phyloP scores from a whole-genome alignment of 306 rosid species.

The Quercus rubra region DNA sequence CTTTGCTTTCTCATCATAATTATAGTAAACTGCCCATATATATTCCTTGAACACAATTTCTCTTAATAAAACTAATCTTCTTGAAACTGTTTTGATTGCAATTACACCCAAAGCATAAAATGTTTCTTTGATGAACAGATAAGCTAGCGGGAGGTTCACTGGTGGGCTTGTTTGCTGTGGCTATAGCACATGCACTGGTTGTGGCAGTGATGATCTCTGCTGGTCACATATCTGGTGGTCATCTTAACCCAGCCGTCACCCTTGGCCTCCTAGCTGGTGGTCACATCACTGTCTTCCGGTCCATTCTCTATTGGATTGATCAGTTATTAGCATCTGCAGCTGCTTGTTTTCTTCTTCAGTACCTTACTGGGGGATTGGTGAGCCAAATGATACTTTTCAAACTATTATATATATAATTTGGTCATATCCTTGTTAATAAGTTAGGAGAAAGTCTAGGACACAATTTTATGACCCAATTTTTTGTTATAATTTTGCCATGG shows the following conservation, averaged over 20 bases:
- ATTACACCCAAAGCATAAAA: background rate
- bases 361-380: conserved; percentile 73
- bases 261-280: conserved; percentile 74
- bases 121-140: conserved; percentile 28
- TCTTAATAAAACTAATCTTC: background rate
- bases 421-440: no score
- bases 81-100: background rate
- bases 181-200: conserved; percentile 73
- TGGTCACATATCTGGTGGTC: conserved; percentile 92
- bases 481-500: no score
- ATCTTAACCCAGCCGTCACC: conserved; percentile 88
- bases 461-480: no score
- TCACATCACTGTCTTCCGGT: conserved; percentile 66
- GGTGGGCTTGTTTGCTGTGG: conserved; percentile 60
- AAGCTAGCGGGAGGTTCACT: conserved; percentile 51
- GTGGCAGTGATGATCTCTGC: conserved; percentile 86
- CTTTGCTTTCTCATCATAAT: no score
- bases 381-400: background rate
- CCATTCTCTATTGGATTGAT: conserved; percentile 78
- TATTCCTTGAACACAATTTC: background rate
- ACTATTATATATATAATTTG: no score
- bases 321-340: conserved; percentile 63
- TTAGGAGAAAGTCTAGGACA: no score
- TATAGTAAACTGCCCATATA: no score
- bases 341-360: conserved; percentile 59